Conservation (phyloP, 306 rosid species). For the Quercus ilex region DNA sequence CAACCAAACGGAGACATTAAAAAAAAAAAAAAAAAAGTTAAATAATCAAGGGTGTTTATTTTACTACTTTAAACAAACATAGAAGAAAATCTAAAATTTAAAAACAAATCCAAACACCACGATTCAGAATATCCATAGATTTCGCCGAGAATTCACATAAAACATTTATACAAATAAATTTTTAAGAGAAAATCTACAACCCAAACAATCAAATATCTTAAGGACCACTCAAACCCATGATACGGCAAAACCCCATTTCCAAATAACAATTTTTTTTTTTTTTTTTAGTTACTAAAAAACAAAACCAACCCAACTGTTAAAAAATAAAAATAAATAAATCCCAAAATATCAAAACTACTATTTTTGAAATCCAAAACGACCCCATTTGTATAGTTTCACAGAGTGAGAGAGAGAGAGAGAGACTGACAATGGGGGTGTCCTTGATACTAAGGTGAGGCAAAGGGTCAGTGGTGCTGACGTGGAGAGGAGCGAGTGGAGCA, state of each 20-base stretch:
- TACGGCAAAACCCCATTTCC: too few relatives aligned
- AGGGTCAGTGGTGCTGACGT: constrained; percentile 76
- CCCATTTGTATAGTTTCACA: not conserved
- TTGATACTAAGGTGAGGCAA: constrained; percentile 90
- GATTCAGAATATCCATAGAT: not conserved
- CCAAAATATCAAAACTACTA: not conserved
- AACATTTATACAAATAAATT: not conserved
- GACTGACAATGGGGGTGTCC: constrained; percentile 87
- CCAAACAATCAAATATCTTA: not conserved
- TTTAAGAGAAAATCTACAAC: not conserved
- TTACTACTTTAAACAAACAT: not conserved
- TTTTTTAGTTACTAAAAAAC: not conserved
- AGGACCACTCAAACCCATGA: not conserved
- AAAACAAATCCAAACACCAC: not conserved
- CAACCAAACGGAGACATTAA: not conserved
- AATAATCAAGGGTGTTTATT: not conserved
- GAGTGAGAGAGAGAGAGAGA: not conserved
- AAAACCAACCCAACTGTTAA: not conserved
- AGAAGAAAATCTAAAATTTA: not conserved
- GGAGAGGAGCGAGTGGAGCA: constrained; percentile 88
- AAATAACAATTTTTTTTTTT: too few relatives aligned
- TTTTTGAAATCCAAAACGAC: not conserved
- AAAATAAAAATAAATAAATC: not conserved
- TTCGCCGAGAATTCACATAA: constrained; percentile 13
- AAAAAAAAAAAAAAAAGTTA: too few relatives aligned